Evolutionary conservation across 495 filamentous ascomycete species (phyloP), one percentile per base, ranked within the genome.

Genomic region (Penicillium waksmanii): DNA sequence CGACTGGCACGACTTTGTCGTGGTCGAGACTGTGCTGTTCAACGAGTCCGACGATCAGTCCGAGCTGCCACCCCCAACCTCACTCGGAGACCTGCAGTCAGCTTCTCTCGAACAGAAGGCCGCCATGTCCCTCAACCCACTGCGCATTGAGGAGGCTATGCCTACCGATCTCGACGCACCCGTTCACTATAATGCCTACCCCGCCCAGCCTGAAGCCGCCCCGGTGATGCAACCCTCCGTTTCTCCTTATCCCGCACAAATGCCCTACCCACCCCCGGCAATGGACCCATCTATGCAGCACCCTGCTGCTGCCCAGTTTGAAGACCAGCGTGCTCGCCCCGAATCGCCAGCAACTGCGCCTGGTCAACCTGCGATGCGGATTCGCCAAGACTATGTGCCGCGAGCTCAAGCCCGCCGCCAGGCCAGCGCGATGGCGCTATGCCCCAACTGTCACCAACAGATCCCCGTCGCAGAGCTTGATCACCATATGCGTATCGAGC

Each of bases 1-100:
- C 63, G 95, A 98, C 70, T 98, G 95, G 95, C 92, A 97, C 66
- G 95, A 98, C 73, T 98, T 98, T 62, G 89, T 93, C 23, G 87
- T 98, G 27, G 93, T 97, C 21, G 95, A 97, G 75, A 97, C 94
- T 3, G 92, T 98, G n/a, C 75, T 89, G 27, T 98, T 98, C 74
- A 92, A 85, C 54, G 96, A 97, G 63, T 82, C 82, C 44, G 95
- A 98, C 72, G 93, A 97, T 61, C 84, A 92, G 64, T 83, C 86
- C 15, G 87, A 94, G 42, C 86, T 98, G 5, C 93, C 95, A 25
- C 89, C 93, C 3, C 95, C 95, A 3, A 93, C 92, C 11, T 91
- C 90, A 1, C 86, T 96, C 17, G 89, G 87, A 53, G 94, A 98
- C 66, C 82, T 98, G 1, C 93, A 97, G 73, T 93, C 91, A 53